A percentile compares a stretch with the other conserved stretches of the same genome.
Evolutionary conservation across 768 basidiomycete species (phyloP).

Genomic region (Boletus vermiculosoides): DNA sequence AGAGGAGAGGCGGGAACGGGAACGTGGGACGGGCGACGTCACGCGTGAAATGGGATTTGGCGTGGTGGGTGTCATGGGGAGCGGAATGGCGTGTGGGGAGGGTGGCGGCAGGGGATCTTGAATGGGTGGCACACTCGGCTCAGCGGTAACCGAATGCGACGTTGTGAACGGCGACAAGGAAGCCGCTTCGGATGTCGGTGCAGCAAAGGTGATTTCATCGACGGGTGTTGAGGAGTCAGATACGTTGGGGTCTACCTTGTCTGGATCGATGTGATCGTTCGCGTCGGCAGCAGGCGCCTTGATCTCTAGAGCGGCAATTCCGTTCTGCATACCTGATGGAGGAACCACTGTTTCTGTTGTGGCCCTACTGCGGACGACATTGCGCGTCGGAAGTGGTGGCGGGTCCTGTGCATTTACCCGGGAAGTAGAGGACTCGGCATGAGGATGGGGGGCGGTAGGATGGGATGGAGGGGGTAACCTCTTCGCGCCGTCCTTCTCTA

Average conservation of each 20-base stretch:
- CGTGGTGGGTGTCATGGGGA: constrained; percentile 26
- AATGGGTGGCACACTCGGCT: constrained; percentile 3
- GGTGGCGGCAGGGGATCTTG: constrained; percentile 12
- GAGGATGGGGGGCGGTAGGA: constrained; percentile 24
- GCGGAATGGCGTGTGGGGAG: constrained; percentile 22
- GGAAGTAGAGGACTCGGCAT: constrained; percentile 11
- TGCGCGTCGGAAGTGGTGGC: constrained; percentile 54
- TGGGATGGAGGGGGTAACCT: constrained; percentile 28
- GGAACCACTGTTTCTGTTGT: constrained; percentile 9
- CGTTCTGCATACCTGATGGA: background rate
- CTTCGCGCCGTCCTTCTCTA: constrained; percentile 26
- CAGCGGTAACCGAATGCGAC: constrained; percentile 5
- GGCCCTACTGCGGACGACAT: constrained; percentile 34
- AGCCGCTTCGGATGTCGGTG: constrained; percentile 9
- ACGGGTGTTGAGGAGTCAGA: constrained; percentile 19
- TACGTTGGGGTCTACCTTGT: constrained; percentile 5
- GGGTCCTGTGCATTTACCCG: constrained; percentile 24
- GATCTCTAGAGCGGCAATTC: background rate
- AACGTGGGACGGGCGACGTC: constrained; percentile 24
- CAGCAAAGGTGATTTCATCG: constrained; percentile 23
- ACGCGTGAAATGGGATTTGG: constrained; percentile 26
- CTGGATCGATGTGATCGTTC: constrained; percentile 8
- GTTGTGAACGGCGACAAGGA: background rate
- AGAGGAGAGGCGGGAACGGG: constrained; percentile 35
- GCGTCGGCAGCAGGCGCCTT: constrained; percentile 1